Evolutionary conservation across 148 eudicot genomes (phyloP), one percentile per base, ranked within the genome.

Genomic region (Euryodendron excelsum): DNA sequence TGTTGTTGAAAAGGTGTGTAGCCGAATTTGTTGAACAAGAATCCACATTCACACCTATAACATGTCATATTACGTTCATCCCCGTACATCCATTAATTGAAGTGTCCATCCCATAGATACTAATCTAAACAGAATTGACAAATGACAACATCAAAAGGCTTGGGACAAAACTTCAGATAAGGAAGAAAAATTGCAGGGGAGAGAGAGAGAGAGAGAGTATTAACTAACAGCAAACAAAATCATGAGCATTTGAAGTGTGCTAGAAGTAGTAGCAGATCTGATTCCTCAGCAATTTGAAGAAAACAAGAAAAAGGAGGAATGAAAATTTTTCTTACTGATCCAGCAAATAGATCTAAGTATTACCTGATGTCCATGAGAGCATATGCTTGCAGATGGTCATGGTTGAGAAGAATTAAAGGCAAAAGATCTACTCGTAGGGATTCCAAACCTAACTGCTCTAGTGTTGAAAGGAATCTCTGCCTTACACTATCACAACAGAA

Each of bases 361-460:
- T 87, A 96, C 99, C 99, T 96, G 27, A 96, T 89, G 83, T 96
- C 99, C 98, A 96, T 96, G 44, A 93, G 94, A 79, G 94, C 83
- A 90, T 96, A 96, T 58, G 99, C 89, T 87, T 96, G 99, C 99
- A 96, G 88, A 83, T 96, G 99, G 79, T 96, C 99, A 81, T 93
- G 99, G 87, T 96, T 96, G 68, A 96, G 88, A 84, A 96, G 97
- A 84, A 96, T 96, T 63, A 96, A 80, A 67, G 99, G 99, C 86
- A 96, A 84, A 74, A 96, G 92, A 82, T 96, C 99, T 80, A 96
- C 92, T 71, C 99, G 97, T 47, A 81, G 86, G 56, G 99, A 78
- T 62, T 96, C 97, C 88, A 96, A 89, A 13, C 99, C 99, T 83
- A 91, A 76, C 85, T 93, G 90, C 93, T 93, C 97, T 87, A 96